Evolutionary conservation across 2,329 filamentous ascomycete genomes (phyloP).

Genomic region (Coniochaeta pulveracea): DNA sequence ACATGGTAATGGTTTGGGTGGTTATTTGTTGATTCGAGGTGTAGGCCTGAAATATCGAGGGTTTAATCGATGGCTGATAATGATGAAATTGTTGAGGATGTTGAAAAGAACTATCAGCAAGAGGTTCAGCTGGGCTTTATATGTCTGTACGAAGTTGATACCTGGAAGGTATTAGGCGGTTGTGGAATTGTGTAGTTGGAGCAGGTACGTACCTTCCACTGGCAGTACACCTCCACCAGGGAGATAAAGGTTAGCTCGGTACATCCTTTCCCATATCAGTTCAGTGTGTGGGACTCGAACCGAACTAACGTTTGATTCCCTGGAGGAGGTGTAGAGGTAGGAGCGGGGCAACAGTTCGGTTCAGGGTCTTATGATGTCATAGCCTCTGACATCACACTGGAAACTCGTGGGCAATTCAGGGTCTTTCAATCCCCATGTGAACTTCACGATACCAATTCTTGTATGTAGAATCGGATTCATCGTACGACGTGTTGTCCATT

Average conservation of each 20-base stretch:
- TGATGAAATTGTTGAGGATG: not conserved
- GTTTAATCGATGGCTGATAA: not conserved
- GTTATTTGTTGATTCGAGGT: not conserved
- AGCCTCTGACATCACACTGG: slow-evolving; percentile 1
- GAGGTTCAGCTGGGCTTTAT: not conserved
- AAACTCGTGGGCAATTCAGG: no score
- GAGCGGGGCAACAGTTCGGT: not conserved
- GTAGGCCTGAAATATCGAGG: no score
- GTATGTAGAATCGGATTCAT: no score
- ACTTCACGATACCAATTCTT: no score
- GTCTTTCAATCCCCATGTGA: no score
- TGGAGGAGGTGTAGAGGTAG: no score
- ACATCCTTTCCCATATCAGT: not conserved
- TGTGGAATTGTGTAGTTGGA: not conserved
- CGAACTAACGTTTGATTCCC: no score
- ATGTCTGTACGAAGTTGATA: not conserved
- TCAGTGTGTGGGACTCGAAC: no score
- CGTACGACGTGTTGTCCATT: no score
- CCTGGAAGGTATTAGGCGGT: not conserved
- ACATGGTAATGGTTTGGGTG: slow-evolving; percentile 20
- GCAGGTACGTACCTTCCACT: not conserved
- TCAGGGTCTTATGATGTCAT: not conserved
- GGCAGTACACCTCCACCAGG: not conserved
- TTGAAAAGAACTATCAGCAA: not conserved
- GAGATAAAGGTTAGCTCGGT: not conserved